phyloP scores from a whole-genome alignment of 106 monocot genomes.

The Dendrobium nobile region DNA sequence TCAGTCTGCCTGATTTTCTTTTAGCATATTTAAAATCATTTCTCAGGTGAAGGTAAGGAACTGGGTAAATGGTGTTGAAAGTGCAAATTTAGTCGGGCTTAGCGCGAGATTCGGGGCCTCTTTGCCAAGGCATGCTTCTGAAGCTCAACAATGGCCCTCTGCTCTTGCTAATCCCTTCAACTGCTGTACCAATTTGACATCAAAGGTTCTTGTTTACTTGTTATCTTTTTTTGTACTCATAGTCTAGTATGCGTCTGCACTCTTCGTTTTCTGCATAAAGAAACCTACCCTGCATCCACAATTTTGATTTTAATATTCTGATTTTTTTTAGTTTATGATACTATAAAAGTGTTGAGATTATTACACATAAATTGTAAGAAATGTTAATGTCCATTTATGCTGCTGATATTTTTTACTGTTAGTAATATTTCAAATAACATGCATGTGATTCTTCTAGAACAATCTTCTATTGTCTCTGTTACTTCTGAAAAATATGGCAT shows the following conservation, averaged over 20 bases:
- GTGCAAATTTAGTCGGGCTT: constrained; percentile 50
- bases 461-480: background rate
- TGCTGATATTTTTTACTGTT: background rate
- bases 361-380: background rate
- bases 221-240: background rate
- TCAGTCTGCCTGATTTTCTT: constrained; percentile 5
- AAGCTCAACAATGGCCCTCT: constrained; percentile 48
- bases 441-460: background rate
- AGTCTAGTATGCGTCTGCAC: background rate
- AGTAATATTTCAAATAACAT: background rate
- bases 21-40: background rate
- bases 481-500: background rate
- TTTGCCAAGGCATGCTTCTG: constrained; percentile 47
- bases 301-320: background rate
- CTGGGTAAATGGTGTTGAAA: constrained; percentile 78
- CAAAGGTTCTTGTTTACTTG: constrained; percentile 35
- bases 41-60: constrained; percentile 76
- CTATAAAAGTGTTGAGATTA: background rate
- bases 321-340: background rate
- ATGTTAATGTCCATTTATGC: background rate
- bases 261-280: background rate
- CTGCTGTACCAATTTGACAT: constrained; percentile 63
- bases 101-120: constrained; percentile 82
- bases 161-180: constrained; percentile 75
- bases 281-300: background rate